Evolutionary conservation across 345 rosid species (phyloP).

Genomic region (Acer negundo): DNA sequence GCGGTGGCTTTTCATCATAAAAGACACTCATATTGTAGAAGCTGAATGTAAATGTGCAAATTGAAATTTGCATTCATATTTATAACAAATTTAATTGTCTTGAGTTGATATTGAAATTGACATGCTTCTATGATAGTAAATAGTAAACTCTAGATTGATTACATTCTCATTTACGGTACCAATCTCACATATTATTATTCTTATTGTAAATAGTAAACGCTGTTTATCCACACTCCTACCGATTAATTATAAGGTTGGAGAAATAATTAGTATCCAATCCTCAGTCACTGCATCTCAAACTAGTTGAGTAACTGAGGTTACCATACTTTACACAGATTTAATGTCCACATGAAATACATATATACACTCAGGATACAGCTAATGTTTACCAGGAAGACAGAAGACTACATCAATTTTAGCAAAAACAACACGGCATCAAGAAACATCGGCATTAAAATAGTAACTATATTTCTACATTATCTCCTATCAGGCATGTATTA

Average conservation of each 20-base stretch:
- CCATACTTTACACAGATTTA: background rate
- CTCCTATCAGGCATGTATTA: no score
- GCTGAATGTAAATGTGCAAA: constrained; percentile 6
- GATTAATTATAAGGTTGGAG: background rate
- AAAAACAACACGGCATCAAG: background rate
- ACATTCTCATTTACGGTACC: no score
- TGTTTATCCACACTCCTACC: no score
- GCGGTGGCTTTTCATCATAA: constrained; percentile 47
- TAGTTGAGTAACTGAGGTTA: background rate
- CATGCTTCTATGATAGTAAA: constrained; percentile 30
- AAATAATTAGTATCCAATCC: background rate
- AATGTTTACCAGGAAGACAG: background rate
- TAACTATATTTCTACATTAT: no score
- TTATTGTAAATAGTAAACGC: no score
- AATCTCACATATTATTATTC: no score
- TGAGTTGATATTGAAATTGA: constrained; percentile 31
- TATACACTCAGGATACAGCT: background rate
- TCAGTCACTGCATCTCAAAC: background rate
- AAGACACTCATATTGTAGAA: constrained; percentile 52
- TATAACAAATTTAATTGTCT: constrained; percentile 18
- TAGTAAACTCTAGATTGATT: no score
- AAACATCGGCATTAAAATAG: background rate
- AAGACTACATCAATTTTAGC: background rate
- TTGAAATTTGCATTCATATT: constrained; percentile 1
- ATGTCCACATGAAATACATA: constrained; percentile 1